These are phyloP conservation scores for Trichoderma orchidacearum DNA, from an alignment of 495 filamentous ascomycete genomes.

Conservation along the genomic window DNA sequence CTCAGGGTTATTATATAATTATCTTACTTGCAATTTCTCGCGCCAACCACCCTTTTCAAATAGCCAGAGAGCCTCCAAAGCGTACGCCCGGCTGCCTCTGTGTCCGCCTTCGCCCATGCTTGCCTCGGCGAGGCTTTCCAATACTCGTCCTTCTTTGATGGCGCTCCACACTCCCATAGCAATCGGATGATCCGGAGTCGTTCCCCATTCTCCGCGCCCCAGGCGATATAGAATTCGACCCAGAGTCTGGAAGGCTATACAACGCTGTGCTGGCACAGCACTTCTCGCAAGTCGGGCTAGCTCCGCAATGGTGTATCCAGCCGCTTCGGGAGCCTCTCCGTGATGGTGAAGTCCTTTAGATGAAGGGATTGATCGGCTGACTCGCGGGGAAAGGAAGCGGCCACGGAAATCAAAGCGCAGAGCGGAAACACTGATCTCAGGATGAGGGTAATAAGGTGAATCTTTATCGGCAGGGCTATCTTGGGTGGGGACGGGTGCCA, in stretches of 20 bases:
- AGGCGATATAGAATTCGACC: constrained; percentile 76
- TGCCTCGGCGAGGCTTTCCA: constrained; percentile 59
- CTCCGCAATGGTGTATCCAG: constrained; percentile 88
- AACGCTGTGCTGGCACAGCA: constrained; percentile 72
- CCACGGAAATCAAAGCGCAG: constrained; percentile 86
- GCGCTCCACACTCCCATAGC: constrained; percentile 56
- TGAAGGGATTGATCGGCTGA: constrained; percentile 54
- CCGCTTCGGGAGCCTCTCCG: constrained; percentile 80
- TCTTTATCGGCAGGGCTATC: constrained; percentile 44
- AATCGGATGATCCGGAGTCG: constrained; percentile 37
- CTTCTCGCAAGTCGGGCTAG: constrained; percentile 72
- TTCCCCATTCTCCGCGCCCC: constrained; percentile 66
- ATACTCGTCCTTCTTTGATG: constrained; percentile 60
- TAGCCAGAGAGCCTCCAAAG: constrained; percentile 82
- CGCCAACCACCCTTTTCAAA: constrained; percentile 69
- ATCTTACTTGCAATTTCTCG: constrained; percentile 18
- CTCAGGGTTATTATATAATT: neutral
- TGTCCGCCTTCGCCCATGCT: constrained; percentile 39
- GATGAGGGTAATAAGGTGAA: constrained; percentile 70
- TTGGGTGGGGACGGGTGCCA: constrained; percentile 51
- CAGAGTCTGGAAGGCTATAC: constrained; percentile 81
- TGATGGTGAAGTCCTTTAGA: constrained; percentile 85
- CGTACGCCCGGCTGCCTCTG: constrained; percentile 58
- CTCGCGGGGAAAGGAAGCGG: constrained; percentile 57
- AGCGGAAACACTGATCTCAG: constrained; percentile 54